Evolutionary conservation across 768 basidiomycete genomes (phyloP).

Genomic region (Naganishia vaughanmartiniae): DNA sequence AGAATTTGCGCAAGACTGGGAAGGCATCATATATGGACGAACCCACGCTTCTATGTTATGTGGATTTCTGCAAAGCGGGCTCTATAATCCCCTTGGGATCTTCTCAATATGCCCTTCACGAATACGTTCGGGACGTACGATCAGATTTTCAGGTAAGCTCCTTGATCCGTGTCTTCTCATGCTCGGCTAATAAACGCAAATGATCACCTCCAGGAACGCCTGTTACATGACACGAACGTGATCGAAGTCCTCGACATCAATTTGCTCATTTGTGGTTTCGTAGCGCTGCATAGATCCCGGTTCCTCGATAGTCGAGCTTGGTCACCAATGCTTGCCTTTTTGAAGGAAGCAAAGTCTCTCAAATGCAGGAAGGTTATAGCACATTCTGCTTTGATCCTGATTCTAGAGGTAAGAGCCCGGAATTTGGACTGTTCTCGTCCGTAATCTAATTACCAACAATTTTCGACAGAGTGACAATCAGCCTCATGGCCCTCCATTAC

Average conservation of each 20-base stretch:
- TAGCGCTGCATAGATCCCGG: slow-evolving; percentile 13
- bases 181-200: background rate
- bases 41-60: slow-evolving; percentile 21
- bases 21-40: slow-evolving; percentile 31
- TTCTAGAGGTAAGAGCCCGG: slow-evolving; percentile 8
- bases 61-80: slow-evolving; percentile 26
- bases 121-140: slow-evolving; percentile 24
- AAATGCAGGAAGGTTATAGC: slow-evolving; percentile 13
- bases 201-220: slow-evolving; percentile 3
- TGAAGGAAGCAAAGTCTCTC: slow-evolving; percentile 13
- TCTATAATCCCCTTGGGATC: slow-evolving; percentile 15
- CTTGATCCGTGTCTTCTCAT: background rate
- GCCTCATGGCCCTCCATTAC: slow-evolving; percentile 6
- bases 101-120: slow-evolving; percentile 22
- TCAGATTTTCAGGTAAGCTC: slow-evolving; percentile 23
- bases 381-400: slow-evolving; percentile 18
- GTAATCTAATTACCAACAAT: background rate
- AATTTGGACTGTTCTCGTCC: too few relatives aligned
- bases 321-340: slow-evolving; percentile 14
- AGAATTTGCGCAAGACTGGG: slow-evolving; percentile 51
- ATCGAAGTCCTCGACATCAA: slow-evolving; percentile 23
- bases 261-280: slow-evolving; percentile 25
- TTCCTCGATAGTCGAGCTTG: slow-evolving; percentile 22
- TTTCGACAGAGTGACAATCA: slow-evolving; percentile 20
- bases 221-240: slow-evolving; percentile 12